Evolutionary conservation across 352 stramenopile genomes (phyloP), one percentile per base, ranked within the genome.

Genomic region (Nothophytophthora sp.): DNA sequence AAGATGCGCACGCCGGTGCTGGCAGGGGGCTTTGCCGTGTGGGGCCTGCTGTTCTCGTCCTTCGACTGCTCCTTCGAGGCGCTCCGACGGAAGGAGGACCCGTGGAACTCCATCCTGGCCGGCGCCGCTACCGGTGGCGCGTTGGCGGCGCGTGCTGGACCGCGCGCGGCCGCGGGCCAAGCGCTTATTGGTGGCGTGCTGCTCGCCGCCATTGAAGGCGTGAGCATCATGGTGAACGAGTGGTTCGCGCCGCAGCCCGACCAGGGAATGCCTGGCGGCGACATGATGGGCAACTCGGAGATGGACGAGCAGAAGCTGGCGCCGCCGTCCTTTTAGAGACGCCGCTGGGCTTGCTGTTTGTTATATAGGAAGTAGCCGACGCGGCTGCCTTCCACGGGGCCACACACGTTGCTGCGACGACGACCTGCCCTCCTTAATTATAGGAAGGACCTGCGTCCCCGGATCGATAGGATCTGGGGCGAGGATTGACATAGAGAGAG

Each of bases 61-160:
- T 99, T 96, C 60, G 97, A 99, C 77, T 99, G 97, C 73, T 96
- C 88, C 20, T 90, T 99, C 33, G 97, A 97, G 42, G 92, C 94
- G 25, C 72, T 99, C 49, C 91, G 97, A 70, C 92, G 97, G 75
- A 99, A 98, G 78, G 97, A 99, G 83, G 97, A 99, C 84, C 95
- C 97, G 33, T 99, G 97, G 96, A 99, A 99, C 72, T 98, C 96
- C n/a, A 99, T 99, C 54, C 69, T 99, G 30, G 94, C 91, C 24
- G 97, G 97, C 20, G 96, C 95, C 12, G 91, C 93, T 36, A 99
- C 97, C 0, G 97, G 97, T 70, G 97, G 96, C 38, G 86, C 98
- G 22, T 79, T 99, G 12, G 97, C 96, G 20, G 92, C 96, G 15
- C 86, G 97, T 37, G 96, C 96, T 3, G 96, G 97, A 13, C 92